A percentile compares a stretch with the other conserved stretches of the same genome.
phyloP scores from a whole-genome alignment of 83 land plant genomes.

The Thuja plicata region DNA sequence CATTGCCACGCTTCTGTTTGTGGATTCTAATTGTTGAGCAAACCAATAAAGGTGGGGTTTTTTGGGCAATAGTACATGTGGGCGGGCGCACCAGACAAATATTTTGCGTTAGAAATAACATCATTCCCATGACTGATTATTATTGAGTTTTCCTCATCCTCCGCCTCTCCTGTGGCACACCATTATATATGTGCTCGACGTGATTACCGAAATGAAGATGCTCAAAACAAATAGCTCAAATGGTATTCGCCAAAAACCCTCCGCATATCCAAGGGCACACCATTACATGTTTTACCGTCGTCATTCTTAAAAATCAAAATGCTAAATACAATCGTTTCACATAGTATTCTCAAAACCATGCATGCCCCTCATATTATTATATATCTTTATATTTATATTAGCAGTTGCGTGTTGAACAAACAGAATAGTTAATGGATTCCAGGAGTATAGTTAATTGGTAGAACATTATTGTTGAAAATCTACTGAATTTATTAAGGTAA shows the following conservation, averaged over 20 bases:
- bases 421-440: no score
- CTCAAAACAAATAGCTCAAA: no score
- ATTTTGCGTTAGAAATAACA: background rate
- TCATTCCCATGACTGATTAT: slow-evolving; percentile 7
- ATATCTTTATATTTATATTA: no score
- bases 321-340: no score
- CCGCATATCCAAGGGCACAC: background rate
- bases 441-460: no score
- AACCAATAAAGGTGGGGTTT: background rate
- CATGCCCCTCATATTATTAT: no score
- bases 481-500: no score
- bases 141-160: background rate
- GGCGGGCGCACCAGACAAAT: background rate
- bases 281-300: no score
- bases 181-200: background rate
- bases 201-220: no score
- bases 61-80: background rate
- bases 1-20: background rate
- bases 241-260: background rate
- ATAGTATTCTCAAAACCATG: no score
- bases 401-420: no score
- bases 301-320: background rate
- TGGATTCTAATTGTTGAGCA: background rate
- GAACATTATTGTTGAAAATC: no score
- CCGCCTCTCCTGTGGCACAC: slow-evolving; percentile 7